Conservation (phyloP, 192 early-diverging fungal genomes). For the Geranomyces michiganensis region DNA sequence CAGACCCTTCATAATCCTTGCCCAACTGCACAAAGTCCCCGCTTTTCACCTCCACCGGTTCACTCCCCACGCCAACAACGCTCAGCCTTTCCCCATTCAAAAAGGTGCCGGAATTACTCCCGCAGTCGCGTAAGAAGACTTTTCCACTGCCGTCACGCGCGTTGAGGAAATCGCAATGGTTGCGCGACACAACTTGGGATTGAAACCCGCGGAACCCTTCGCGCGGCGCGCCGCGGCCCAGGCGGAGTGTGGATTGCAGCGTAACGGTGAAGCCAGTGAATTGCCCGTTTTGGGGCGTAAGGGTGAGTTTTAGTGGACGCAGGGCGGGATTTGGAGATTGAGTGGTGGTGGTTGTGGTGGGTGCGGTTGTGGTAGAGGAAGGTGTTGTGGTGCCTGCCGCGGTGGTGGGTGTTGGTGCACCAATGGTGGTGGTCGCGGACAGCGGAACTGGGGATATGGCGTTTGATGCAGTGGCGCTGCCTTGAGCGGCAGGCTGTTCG, state of each 20-base stretch:
- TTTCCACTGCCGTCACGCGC: constrained; percentile 20
- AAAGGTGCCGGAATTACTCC: constrained; percentile 51
- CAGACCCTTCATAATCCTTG: constrained; percentile 48
- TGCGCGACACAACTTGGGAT: constrained; percentile 49
- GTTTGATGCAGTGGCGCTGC: background rate
- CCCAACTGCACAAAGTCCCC: constrained; percentile 54
- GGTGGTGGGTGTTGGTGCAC: background rate
- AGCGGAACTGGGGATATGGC: background rate
- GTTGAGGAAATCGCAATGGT: constrained; percentile 44
- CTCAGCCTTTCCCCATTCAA: constrained; percentile 48
- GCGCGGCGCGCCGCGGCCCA: constrained; percentile 34
- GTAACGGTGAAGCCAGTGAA: constrained; percentile 7
- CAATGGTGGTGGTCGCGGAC: background rate
- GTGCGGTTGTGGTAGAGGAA: background rate
- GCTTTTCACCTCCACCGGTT: constrained; percentile 29
- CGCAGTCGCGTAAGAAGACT: constrained; percentile 48
- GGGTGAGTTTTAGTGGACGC: background rate
- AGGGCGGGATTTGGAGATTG: background rate
- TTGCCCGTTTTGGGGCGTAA: constrained; percentile 7
- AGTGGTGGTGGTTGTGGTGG: background rate
- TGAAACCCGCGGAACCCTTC: constrained; percentile 41
- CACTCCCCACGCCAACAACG: constrained; percentile 32
- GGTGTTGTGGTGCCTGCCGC: background rate
- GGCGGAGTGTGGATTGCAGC: background rate
- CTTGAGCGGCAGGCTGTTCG: background rate